Percentiles rank a stretch among this genome's conserved stretches.
Conservation (phyloP, 352 stramenopile species). For the Pythium scleroteichum region DNA sequence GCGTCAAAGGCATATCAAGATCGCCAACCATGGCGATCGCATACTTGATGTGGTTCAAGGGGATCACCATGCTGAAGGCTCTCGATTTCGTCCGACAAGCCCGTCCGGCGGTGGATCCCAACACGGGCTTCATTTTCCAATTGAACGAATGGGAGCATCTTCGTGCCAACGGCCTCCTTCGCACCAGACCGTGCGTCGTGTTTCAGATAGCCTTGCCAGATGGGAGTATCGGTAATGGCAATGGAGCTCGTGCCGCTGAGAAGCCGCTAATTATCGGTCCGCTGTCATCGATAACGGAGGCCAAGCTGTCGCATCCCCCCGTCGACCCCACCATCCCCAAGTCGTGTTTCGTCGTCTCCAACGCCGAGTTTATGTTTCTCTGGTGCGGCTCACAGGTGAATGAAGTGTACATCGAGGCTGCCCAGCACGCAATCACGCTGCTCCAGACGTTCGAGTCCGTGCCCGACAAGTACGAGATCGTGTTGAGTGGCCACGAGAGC, state of each 20-base stretch:
- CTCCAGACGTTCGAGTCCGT: slow-evolving; percentile 79
- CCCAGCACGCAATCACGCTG: slow-evolving; percentile 58
- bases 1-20: slow-evolving; percentile 86
- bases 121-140: slow-evolving; percentile 89
- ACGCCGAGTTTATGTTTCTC: slow-evolving; percentile 75
- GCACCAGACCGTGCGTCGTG: slow-evolving; percentile 53
- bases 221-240: slow-evolving; percentile 38
- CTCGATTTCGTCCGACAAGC: slow-evolving; percentile 78
- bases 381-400: slow-evolving; percentile 71
- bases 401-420: slow-evolving; percentile 54
- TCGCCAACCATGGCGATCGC: slow-evolving; percentile 88
- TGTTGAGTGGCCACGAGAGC: slow-evolving; percentile 69
- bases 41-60: slow-evolving; percentile 89
- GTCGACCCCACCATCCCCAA: slow-evolving; percentile 45
- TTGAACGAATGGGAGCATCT: slow-evolving; percentile 87
- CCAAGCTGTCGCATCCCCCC: slow-evolving; percentile 54
- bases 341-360: slow-evolving; percentile 72
- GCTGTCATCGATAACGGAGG: slow-evolving; percentile 46
- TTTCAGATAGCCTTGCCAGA: slow-evolving; percentile 73
- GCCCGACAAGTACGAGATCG: slow-evolving; percentile 69
- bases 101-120: slow-evolving; percentile 79
- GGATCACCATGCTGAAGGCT: slow-evolving; percentile 77
- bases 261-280: slow-evolving; percentile 64
- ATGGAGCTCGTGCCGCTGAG: slow-evolving; percentile 34
- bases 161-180: slow-evolving; percentile 47